Conservation (phyloP, 2,329 filamentous ascomycete genomes). For the Fonsecaea pugnacius region DNA sequence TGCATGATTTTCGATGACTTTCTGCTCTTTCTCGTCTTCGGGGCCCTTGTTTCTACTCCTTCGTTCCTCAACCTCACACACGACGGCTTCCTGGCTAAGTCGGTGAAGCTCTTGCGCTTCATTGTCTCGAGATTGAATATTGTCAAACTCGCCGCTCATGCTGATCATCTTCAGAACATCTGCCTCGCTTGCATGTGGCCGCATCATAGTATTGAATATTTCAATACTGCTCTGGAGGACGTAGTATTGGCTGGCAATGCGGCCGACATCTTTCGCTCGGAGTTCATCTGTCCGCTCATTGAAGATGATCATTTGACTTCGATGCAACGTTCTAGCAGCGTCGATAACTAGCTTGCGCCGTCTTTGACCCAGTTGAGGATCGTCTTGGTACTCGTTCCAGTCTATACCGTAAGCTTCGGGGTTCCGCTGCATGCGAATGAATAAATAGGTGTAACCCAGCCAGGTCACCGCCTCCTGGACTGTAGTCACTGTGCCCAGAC, state of each 20-base stretch:
- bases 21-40: conserved; percentile 73
- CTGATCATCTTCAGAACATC: conserved; percentile 96
- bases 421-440: conserved; percentile 93
- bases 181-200: conserved; percentile 79
- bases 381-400: conserved; percentile 85
- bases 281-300: conserved; percentile 93
- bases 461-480: conserved; percentile 92
- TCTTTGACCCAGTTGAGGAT: conserved; percentile 83
- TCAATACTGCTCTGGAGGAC: conserved; percentile 91
- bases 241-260: conserved; percentile 97
- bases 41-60: conserved; percentile 56
- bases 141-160: conserved; percentile 97
- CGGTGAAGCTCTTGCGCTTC: conserved; percentile 85
- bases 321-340: conserved; percentile 81
- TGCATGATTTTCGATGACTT: conserved; percentile 70
- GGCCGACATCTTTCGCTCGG: conserved; percentile 89
- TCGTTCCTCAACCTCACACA: conserved; percentile 76
- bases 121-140: conserved; percentile 87
- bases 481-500: conserved; percentile 91
- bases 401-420: conserved; percentile 93
- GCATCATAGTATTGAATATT: conserved; percentile 96
- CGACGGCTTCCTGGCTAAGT: conserved; percentile 71
- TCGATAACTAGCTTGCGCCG: conserved; percentile 84
- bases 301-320: conserved; percentile 99
- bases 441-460: conserved; percentile 97